Conservation (phyloP, 352 stramenopile genomes). For the Phytophthora crassamura region DNA sequence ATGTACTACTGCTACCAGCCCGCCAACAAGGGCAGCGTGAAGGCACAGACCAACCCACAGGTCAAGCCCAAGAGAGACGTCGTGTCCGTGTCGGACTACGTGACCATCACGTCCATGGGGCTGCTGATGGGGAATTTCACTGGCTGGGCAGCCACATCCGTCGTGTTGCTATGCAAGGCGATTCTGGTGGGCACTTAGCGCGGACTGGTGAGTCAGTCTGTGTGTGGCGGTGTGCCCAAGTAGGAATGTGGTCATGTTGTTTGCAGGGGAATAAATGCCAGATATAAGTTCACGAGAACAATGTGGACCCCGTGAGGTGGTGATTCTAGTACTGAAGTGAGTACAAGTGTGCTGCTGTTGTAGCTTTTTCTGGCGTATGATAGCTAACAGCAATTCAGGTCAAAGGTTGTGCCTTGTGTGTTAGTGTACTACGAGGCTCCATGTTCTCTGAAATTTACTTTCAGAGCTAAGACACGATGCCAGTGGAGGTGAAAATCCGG, state of each 20-base stretch:
- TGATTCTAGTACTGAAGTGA: neutral
- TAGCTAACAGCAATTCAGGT: neutral
- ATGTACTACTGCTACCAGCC: constrained; percentile 66
- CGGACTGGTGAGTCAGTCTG: constrained; percentile 2
- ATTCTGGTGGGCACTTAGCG: constrained; percentile 50
- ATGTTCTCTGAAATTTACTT: no score
- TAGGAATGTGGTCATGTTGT: constrained; percentile 9
- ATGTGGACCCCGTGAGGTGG: neutral
- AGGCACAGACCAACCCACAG: constrained; percentile 22
- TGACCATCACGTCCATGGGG: constrained; percentile 66
- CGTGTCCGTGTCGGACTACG: constrained; percentile 75
- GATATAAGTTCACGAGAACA: constrained; percentile 6
- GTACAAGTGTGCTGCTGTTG: neutral
- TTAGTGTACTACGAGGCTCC: no score
- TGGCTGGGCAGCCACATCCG: constrained; percentile 64
- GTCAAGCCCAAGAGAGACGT: constrained; percentile 48
- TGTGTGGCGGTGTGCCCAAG: constrained; percentile 14
- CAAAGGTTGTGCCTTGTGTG: neutral
- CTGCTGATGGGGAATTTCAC: constrained; percentile 64
- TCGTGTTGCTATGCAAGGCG: constrained; percentile 61
- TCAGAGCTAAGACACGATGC: no score
- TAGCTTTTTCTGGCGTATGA: neutral
- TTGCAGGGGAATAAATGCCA: constrained; percentile 16
- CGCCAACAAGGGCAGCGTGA: constrained; percentile 4
- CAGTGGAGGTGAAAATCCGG: no score